phyloP scores from a whole-genome alignment of 257 asterid genomes.

The Solanum tacnaense region DNA sequence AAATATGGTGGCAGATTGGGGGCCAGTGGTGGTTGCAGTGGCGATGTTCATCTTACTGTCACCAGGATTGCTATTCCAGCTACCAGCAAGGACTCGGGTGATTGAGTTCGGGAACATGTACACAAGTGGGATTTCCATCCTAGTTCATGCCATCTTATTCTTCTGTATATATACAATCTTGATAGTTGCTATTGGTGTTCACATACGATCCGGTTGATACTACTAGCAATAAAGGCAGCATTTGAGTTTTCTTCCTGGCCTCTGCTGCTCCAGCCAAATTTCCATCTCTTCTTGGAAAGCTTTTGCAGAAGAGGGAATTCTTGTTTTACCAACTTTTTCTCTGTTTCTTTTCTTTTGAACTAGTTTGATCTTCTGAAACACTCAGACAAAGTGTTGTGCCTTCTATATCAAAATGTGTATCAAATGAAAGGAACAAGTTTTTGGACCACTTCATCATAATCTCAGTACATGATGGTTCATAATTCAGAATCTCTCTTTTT shows the following conservation, averaged over 20 bases:
- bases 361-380: background rate
- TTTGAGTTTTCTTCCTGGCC: background rate
- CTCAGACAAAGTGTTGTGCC: background rate
- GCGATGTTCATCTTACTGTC: constrained; percentile 75
- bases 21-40: constrained; percentile 92
- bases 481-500: background rate
- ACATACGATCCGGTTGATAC: constrained; percentile 42
- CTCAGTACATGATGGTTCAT: background rate
- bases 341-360: background rate
- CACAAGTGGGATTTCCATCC: constrained; percentile 77
- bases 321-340: background rate
- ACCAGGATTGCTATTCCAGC: constrained; percentile 81
- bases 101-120: constrained; percentile 90
- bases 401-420: background rate
- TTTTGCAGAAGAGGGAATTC: background rate
- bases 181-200: constrained; percentile 75
- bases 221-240: background rate
- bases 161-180: constrained; percentile 81
- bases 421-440: background rate
- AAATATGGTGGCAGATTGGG: constrained; percentile 54
- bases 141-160: constrained; percentile 66
- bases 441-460: background rate
- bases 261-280: background rate
- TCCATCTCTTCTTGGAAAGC: background rate
- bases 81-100: constrained; percentile 72